Conservation (phyloP, 169 alveolate genomes). For the Cryptosporidium bovis region DNA sequence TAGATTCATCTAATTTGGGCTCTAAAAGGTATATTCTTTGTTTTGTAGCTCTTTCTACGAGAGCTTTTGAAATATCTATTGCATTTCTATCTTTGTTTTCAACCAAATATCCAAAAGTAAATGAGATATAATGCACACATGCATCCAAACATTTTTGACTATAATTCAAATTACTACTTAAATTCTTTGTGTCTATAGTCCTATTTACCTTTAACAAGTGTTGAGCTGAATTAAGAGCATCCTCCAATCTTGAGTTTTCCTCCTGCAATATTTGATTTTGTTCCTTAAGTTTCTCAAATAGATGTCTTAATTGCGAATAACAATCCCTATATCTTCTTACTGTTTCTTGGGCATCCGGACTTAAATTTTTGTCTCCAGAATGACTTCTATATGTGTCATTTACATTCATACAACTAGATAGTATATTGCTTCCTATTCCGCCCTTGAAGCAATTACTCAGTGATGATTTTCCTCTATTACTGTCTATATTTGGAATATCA, state of each 20-base stretch:
- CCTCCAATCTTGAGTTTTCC: conserved; percentile 46
- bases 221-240: conserved; percentile 25
- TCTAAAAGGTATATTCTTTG: conserved; percentile 67
- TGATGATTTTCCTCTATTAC: conserved; percentile 48
- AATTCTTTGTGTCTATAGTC: conserved; percentile 51
- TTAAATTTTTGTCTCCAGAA: not conserved
- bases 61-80: conserved; percentile 19
- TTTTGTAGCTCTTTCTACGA: conserved; percentile 54
- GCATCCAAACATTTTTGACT: conserved; percentile 73
- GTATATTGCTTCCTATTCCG: conserved; percentile 46
- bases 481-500: conserved; percentile 6
- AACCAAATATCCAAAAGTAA: conserved; percentile 8
- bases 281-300: conserved; percentile 66
- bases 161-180: conserved; percentile 58
- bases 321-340: conserved; percentile 68
- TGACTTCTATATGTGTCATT: conserved; percentile 44
- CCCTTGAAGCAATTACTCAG: conserved; percentile 29
- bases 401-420: conserved; percentile 55
- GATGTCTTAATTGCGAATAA: conserved; percentile 57
- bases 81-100: conserved; percentile 14
- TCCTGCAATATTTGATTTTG: conserved; percentile 62
- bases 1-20: conserved; percentile 65
- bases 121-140: conserved; percentile 65
- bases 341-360: conserved; percentile 62
- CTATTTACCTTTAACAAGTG: conserved; percentile 22